These are phyloP conservation scores for Globisporangium polare DNA, from an alignment of 352 stramenopile genomes.

Conservation along the genomic window DNA sequence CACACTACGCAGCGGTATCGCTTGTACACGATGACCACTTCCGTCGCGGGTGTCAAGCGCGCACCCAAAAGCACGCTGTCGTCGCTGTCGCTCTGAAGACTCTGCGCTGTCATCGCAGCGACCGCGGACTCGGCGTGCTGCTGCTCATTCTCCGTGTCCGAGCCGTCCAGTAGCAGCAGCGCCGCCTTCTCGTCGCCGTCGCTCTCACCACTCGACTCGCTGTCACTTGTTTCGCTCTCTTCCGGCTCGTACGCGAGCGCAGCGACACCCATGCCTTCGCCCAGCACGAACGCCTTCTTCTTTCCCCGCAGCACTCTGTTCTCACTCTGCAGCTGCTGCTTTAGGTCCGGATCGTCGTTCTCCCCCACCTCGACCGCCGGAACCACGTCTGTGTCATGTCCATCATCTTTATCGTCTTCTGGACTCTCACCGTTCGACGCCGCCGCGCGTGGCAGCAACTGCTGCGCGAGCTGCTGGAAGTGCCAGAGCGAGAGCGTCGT, in stretches of 20 bases:
- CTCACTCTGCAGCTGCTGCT: slow-evolving; percentile 3
- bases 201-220: slow-evolving; percentile 5
- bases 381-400: slow-evolving; percentile 11
- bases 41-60: slow-evolving; percentile 39
- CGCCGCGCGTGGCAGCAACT: slow-evolving; percentile 31
- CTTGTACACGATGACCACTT: slow-evolving; percentile 60
- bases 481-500: slow-evolving; percentile 78
- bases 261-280: slow-evolving; percentile 70
- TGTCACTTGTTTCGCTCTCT: slow-evolving; percentile 9
- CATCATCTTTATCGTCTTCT: background rate
- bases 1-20: slow-evolving; percentile 82
- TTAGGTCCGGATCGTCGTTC: slow-evolving; percentile 8
- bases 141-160: slow-evolving; percentile 1
- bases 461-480: slow-evolving; percentile 57
- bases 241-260: slow-evolving; percentile 31
- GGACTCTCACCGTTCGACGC: background rate
- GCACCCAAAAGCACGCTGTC: slow-evolving; percentile 21
- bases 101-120: slow-evolving; percentile 7
- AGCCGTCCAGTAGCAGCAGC: background rate
- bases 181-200: slow-evolving; percentile 4
- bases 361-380: slow-evolving; percentile 12
- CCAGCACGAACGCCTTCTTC: slow-evolving; percentile 32
- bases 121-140: slow-evolving; percentile 1
- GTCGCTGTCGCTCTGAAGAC: background rate
- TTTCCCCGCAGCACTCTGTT: background rate